These are phyloP conservation scores for Penicillium sp. DNA, from an alignment of 2,329 filamentous ascomycete species.

Conservation along the genomic window DNA sequence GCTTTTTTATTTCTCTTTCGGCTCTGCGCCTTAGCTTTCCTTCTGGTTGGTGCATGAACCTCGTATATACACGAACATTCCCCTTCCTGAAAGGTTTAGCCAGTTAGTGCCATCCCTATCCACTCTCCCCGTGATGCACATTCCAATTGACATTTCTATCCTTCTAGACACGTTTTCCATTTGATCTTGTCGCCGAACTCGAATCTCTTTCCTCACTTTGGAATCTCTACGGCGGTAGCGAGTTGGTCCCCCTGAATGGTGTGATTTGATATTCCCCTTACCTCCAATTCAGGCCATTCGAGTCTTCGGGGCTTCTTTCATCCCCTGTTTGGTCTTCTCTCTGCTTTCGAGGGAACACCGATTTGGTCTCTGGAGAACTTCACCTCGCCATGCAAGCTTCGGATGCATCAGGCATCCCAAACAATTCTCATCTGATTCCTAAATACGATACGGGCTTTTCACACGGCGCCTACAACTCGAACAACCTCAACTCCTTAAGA, in stretches of 20 bases:
- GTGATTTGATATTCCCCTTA: conserved; percentile 13
- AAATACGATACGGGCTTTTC: conserved; percentile 78
- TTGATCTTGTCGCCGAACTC: conserved; percentile 15
- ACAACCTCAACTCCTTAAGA: conserved; percentile 58
- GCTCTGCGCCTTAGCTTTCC: conserved; percentile 11
- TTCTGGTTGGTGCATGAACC: conserved; percentile 5
- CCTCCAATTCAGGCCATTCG: conserved; percentile 30
- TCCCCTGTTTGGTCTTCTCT: conserved; percentile 9
- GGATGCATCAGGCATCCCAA: conserved; percentile 60
- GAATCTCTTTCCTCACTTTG: conserved; percentile 5
- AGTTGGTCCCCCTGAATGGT: conserved; percentile 21
- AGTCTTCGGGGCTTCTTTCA: conserved; percentile 56
- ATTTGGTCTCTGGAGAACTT: conserved; percentile 5
- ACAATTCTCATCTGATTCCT: conserved; percentile 59
- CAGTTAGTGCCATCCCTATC: conserved; percentile 8
- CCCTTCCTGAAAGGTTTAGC: conserved; percentile 8
- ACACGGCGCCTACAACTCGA: conserved; percentile 84
- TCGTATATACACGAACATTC: conserved; percentile 20
- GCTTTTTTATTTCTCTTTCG: conserved; percentile 16
- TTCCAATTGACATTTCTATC: conserved; percentile 30
- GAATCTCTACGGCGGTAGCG: not conserved
- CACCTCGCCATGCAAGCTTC: conserved; percentile 80
- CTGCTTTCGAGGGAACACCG: not conserved
- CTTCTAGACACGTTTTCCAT: conserved; percentile 31
- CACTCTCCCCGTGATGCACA: conserved; percentile 20